phyloP scores from a whole-genome alignment of 352 stramenopile species.

The Phytophthora pseudosyringae region DNA sequence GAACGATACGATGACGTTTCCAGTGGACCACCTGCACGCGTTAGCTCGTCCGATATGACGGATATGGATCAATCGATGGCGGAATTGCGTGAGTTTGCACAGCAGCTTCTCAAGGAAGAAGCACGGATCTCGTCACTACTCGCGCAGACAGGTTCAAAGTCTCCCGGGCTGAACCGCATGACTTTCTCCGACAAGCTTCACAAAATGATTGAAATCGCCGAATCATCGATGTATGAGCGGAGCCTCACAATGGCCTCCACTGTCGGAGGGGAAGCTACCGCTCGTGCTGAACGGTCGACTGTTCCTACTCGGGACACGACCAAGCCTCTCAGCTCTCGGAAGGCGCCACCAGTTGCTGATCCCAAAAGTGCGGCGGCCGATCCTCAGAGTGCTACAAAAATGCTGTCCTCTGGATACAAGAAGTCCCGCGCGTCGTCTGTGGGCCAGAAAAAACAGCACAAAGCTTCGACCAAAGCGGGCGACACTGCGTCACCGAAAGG shows the following conservation, averaged over 20 bases:
- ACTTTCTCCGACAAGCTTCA: conserved; percentile 80
- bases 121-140: conserved; percentile 60
- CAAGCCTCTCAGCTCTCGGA: not conserved
- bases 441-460: conserved; percentile 24
- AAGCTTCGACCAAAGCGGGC: conserved; percentile 2
- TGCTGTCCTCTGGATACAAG: conserved; percentile 48
- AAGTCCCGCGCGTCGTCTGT: conserved; percentile 31
- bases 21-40: not conserved
- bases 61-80: conserved; percentile 48
- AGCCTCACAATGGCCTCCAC: conserved; percentile 15
- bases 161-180: conserved; percentile 64
- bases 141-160: conserved; percentile 46
- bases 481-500: conserved; percentile 7
- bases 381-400: conserved; percentile 23
- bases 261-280: conserved; percentile 1
- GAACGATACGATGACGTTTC: conserved; percentile 15
- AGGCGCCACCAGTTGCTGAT: conserved; percentile 11
- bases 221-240: conserved; percentile 69
- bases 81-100: conserved; percentile 65
- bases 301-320: not conserved
- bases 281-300: not conserved
- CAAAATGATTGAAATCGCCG: conserved; percentile 84
- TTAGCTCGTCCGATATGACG: conserved; percentile 14
- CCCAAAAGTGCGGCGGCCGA: conserved; percentile 15
- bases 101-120: conserved; percentile 67